phyloP scores from a whole-genome alignment of 495 filamentous ascomycete species.

The Staphylotrichum longicolle region DNA sequence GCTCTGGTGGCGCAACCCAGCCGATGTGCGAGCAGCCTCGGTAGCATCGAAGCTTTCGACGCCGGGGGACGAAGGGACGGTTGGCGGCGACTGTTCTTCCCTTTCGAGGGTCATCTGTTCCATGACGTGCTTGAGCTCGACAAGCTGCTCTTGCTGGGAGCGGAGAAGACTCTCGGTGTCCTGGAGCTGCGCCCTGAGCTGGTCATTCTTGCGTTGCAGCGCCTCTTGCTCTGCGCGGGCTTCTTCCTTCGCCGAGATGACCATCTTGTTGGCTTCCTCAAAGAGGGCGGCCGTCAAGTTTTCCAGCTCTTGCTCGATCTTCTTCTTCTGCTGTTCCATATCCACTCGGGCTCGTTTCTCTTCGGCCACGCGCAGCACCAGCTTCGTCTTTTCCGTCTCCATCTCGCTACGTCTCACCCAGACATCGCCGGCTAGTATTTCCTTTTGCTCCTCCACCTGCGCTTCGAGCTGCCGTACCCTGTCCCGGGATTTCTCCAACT shows the following conservation, averaged over 20 bases:
- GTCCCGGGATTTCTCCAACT: constrained; percentile 71
- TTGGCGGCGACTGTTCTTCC: constrained; percentile 63
- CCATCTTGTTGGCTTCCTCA: constrained; percentile 97
- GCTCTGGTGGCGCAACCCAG: constrained; percentile 45
- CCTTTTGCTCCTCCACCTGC: constrained; percentile 44
- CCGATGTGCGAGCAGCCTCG: constrained; percentile 40
- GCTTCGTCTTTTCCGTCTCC: constrained; percentile 43
- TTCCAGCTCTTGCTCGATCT: constrained; percentile 79
- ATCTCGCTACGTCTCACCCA: constrained; percentile 59
- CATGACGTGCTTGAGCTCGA: constrained; percentile 87
- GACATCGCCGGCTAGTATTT: constrained; percentile 66
- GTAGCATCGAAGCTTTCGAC: constrained; percentile 48
- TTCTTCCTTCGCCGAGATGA: constrained; percentile 58
- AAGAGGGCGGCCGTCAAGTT: constrained; percentile 85
- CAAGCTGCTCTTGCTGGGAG: constrained; percentile 89
- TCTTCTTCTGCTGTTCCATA: constrained; percentile 65
- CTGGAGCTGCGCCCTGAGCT: constrained; percentile 50
- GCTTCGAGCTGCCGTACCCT: constrained; percentile 67
- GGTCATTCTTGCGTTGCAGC: constrained; percentile 38
- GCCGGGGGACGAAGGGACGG: constrained; percentile 64
- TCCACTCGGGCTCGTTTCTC: constrained; percentile 68
- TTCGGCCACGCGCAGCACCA: constrained; percentile 50
- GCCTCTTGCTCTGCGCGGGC: constrained; percentile 38
- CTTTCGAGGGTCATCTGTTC: constrained; percentile 75
- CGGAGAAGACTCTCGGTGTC: constrained; percentile 76